A percentile compares a stretch with the other conserved stretches of the same genome.
Conservation (phyloP, 495 filamentous ascomycete species). For the Trichoderma orchidacearum region DNA sequence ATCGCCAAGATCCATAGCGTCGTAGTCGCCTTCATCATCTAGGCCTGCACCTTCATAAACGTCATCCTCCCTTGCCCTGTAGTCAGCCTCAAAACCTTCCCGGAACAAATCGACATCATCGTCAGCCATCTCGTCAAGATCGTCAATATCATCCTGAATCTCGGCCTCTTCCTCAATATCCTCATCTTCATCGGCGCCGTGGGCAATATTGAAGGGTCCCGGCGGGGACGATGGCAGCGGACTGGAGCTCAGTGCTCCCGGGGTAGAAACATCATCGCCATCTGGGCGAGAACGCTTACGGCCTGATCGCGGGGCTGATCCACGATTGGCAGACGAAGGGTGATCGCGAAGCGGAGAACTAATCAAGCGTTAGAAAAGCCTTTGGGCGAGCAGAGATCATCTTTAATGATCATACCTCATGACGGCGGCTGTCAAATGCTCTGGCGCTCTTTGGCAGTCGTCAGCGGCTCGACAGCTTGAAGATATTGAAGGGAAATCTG, state of each 20-base stretch:
- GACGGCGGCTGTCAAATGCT: conserved; percentile 4
- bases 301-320: conserved; percentile 39
- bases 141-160: conserved; percentile 71
- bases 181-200: conserved; percentile 51
- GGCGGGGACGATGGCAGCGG: conserved; percentile 35
- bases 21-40: conserved; percentile 50
- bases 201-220: conserved; percentile 37
- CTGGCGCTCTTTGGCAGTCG: neutral
- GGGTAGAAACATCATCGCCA: conserved; percentile 54
- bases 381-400: neutral
- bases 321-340: conserved; percentile 79
- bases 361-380: conserved; percentile 9
- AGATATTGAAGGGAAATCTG: neutral
- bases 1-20: conserved; percentile 63
- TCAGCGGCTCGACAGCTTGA: neutral
- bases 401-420: conserved; percentile 21
- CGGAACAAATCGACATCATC: conserved; percentile 93
- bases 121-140: conserved; percentile 91
- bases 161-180: conserved; percentile 58
- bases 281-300: conserved; percentile 75
- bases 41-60: conserved; percentile 31
- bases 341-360: conserved; percentile 74
- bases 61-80: conserved; percentile 43
- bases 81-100: conserved; percentile 81
- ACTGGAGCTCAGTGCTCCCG: conserved; percentile 48